Evolutionary conservation across 1,284 basidiomycete species (phyloP).

Genomic region (Boletus subluridellus): DNA sequence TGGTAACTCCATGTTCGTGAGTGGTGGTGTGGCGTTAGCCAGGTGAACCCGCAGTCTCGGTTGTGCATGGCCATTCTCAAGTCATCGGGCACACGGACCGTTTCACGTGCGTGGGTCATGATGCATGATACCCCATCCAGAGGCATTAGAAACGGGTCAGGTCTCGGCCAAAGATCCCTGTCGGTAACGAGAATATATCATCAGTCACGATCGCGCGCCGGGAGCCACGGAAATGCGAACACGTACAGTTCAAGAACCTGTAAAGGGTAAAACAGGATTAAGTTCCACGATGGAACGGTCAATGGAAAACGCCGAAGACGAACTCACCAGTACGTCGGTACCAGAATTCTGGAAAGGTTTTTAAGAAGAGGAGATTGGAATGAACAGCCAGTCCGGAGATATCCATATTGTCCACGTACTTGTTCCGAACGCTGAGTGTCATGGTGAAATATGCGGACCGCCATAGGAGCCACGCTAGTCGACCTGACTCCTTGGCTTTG

Average conservation of each 20-base stretch:
- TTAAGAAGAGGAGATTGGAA: neutral
- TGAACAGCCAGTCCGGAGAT: conserved; percentile 7
- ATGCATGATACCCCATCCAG: conserved; percentile 1
- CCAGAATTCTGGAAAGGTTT: conserved; percentile 50
- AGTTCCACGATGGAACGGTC: conserved; percentile 15
- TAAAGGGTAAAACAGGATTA: neutral
- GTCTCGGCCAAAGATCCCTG: conserved; percentile 79
- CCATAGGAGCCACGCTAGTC: conserved; percentile 78
- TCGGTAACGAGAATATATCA: conserved; percentile 26
- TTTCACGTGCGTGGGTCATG: conserved; percentile 1
- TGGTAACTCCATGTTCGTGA: conserved; percentile 10
- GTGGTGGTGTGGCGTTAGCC: neutral
- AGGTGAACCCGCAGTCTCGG: neutral
- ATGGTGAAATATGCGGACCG: conserved; percentile 77
- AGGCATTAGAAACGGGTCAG: conserved; percentile 64
- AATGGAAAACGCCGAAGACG: conserved; percentile 9
- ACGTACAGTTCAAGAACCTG: conserved; percentile 29
- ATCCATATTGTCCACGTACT: conserved; percentile 40
- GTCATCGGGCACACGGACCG: neutral
- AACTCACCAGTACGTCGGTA: conserved; percentile 67
- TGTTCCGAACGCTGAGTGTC: conserved; percentile 75
- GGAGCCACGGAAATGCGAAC: neutral
- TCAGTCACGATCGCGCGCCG: conserved; percentile 13
- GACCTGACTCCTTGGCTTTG: conserved; percentile 63
- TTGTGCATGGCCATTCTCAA: conserved; percentile 1